Evolutionary conservation across 2,329 filamentous ascomycete species (phyloP).

Genomic region (Exophiala sp.): DNA sequence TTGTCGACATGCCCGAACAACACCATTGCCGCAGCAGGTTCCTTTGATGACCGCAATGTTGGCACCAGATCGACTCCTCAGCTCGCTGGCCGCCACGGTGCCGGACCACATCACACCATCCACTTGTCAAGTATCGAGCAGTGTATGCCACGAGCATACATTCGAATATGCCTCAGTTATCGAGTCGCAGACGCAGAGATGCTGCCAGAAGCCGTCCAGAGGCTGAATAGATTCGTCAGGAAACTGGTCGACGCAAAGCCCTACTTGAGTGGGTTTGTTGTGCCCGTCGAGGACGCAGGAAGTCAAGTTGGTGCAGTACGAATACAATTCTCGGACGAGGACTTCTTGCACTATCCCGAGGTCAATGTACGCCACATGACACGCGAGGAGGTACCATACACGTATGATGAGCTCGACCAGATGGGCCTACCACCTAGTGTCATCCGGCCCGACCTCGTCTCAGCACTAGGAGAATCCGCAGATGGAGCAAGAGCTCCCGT

Average conservation of each 20-base stretch:
- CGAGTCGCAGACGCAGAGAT: slow-evolving; percentile 12
- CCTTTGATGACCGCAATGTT: slow-evolving; percentile 1
- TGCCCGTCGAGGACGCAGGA: slow-evolving; percentile 14
- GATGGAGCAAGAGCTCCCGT: slow-evolving; percentile 24
- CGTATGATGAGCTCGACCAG: slow-evolving; percentile 25
- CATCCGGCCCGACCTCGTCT: slow-evolving; percentile 26
- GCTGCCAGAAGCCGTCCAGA: slow-evolving; percentile 6
- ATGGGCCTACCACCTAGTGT: slow-evolving; percentile 22
- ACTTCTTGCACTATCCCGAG: slow-evolving; percentile 23
- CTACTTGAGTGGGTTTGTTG: slow-evolving; percentile 27
- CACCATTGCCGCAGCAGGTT: no score
- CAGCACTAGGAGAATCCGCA: slow-evolving; percentile 22
- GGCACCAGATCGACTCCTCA: not conserved
- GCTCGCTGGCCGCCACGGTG: not conserved
- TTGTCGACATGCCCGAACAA: slow-evolving; percentile 2
- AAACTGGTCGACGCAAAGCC: slow-evolving; percentile 27
- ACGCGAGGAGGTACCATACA: slow-evolving; percentile 20
- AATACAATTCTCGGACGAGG: slow-evolving; percentile 25
- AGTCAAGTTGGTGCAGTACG: slow-evolving; percentile 20
- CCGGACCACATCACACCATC: slow-evolving; percentile 19
- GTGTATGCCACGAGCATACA: slow-evolving; percentile 29
- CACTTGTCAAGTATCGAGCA: slow-evolving; percentile 27
- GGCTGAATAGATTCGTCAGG: slow-evolving; percentile 21
- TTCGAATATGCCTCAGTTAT: slow-evolving; percentile 28
- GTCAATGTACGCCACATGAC: slow-evolving; percentile 22